phyloP scores from a whole-genome alignment of 805 yeast genomes.

The Pichia sporocuriosa region DNA sequence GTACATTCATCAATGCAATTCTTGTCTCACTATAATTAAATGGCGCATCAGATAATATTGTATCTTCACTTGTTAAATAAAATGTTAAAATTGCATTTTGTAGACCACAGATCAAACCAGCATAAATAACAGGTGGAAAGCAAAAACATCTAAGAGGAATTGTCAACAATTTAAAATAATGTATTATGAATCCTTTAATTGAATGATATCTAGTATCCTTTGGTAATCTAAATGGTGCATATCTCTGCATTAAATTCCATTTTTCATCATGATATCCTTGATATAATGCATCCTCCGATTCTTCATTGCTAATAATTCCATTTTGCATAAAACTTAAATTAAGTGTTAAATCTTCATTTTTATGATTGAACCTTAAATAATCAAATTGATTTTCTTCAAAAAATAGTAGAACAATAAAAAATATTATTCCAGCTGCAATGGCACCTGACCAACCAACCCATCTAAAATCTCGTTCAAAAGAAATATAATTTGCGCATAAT shows the following conservation, averaged over 20 bases:
- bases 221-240: slow-evolving; percentile 14
- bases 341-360: slow-evolving; percentile 18
- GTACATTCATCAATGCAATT: slow-evolving; percentile 76
- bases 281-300: slow-evolving; percentile 15
- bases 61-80: slow-evolving; percentile 67
- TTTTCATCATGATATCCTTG: slow-evolving; percentile 22
- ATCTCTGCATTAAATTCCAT: slow-evolving; percentile 13
- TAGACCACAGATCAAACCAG: slow-evolving; percentile 71
- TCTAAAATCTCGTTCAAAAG: slow-evolving; percentile 46
- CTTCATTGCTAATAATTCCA: slow-evolving; percentile 24
- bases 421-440: slow-evolving; percentile 51
- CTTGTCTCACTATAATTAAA: slow-evolving; percentile 56
- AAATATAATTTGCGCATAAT: slow-evolving; percentile 49
- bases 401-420: slow-evolving; percentile 47
- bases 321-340: slow-evolving; percentile 22
- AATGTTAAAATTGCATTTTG: slow-evolving; percentile 71
- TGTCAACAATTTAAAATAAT: slow-evolving; percentile 33
- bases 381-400: slow-evolving; percentile 72
- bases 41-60: slow-evolving; percentile 53
- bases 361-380: slow-evolving; percentile 34
- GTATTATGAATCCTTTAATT: slow-evolving; percentile 21
- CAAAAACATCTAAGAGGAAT: slow-evolving; percentile 24
- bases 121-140: slow-evolving; percentile 55
- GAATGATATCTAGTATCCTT: background rate
- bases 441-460: slow-evolving; percentile 74